Evolutionary conservation across 2,329 filamentous ascomycete species (phyloP), one percentile per base, ranked within the genome.

Genomic region (Rutstroemia sp.): DNA sequence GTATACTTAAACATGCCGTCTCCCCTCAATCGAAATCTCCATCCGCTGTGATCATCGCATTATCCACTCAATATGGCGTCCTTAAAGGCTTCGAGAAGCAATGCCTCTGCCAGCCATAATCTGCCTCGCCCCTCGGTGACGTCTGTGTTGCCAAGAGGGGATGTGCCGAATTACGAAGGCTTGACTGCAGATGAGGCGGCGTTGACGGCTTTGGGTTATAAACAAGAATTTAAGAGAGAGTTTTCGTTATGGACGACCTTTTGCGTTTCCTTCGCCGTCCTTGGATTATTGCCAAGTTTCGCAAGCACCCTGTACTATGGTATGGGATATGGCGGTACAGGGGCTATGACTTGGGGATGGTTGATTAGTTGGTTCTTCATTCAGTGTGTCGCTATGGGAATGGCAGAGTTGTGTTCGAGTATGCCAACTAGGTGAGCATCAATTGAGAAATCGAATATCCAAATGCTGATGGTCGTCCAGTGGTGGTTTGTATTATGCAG

Each of bases 261-360:
- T 67, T 87, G 84, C 62, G 85, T 89, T 42, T 84, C 80, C 54
- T 89, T 89, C 68, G 85, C 87, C 6, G 85, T 89, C 10, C 73
- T 89, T 55, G 87, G 87, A 1, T 69, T 89, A 48, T 70, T 89
- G 50, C 87, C 86, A 0, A 87, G 82, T 59, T 88, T 89, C 64
- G 86, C 86, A 1, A 84, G 79, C 60, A 89, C 86, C 0, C 71
- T 90, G 61, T 85, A 78, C 66, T 89, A 88, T 76, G 86, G 86
- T 61, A 81, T 83, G 75, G 78, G 78, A 39, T 81, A 81, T 67
- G 76, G 77, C 21, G 76, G 79, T 4, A 80, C 77, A 0, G 78
- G 75, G 57, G 83, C 83, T 23, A 87, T 88, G 83, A 84, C 83
- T 2, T 89, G 86, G 86, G 87, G 86, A 5, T 90, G 87, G 86